Conservation (phyloP, 805 yeast genomes). For the Schwanniomyces sp. region DNA sequence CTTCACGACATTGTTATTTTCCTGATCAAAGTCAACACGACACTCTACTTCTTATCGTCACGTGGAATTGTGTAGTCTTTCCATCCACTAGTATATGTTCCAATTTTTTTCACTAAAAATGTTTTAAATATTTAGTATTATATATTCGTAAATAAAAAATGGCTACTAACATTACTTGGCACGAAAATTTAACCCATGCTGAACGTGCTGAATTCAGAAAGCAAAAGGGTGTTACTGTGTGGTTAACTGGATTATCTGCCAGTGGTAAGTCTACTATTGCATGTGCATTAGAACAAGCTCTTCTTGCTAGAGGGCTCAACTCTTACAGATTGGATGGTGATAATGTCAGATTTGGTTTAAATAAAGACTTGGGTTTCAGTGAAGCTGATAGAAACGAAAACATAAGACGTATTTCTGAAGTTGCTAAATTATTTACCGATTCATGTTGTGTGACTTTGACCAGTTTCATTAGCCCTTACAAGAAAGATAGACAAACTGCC, state of each 20-base stretch:
- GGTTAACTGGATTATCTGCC: constrained; percentile 96
- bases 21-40: background rate
- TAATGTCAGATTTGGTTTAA: constrained; percentile 90
- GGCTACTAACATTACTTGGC: constrained; percentile 98
- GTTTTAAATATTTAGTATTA: background rate
- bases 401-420: constrained; percentile 93
- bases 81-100: background rate
- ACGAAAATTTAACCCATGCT: constrained; percentile 78
- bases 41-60: constrained; percentile 1
- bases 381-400: constrained; percentile 93
- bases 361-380: constrained; percentile 91
- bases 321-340: constrained; percentile 94
- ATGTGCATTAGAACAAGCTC: constrained; percentile 83
- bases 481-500: constrained; percentile 79
- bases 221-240: constrained; percentile 86
- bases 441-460: constrained; percentile 86
- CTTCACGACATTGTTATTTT: no score
- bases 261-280: constrained; percentile 95
- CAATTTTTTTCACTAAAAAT: background rate
- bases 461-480: constrained; percentile 91
- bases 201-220: constrained; percentile 73
- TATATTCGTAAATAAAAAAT: constrained; percentile 34
- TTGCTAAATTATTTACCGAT: constrained; percentile 90
- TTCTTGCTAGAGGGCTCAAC: constrained; percentile 66
- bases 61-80: constrained; percentile 1